Conservation (phyloP, 352 stramenopile genomes). For the Hyaloperonospora arabidopsidis region DNA sequence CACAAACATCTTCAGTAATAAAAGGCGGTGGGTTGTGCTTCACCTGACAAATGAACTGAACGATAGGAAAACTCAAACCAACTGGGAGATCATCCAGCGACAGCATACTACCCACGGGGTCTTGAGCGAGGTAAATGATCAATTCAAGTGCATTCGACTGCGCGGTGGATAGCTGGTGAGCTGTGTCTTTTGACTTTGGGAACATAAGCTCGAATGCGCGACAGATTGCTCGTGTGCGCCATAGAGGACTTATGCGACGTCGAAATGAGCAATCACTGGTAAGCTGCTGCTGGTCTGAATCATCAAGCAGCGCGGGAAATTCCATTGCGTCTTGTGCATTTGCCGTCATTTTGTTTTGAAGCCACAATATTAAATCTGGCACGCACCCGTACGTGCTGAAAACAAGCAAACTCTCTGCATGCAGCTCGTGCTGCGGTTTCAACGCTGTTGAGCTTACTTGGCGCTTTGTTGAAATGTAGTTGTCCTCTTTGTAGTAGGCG, state of each 20-base stretch:
- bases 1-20: constrained; percentile 46
- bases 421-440: background rate
- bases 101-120: constrained; percentile 29
- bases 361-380: constrained; percentile 47
- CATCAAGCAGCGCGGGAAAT: constrained; percentile 29
- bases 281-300: constrained; percentile 4
- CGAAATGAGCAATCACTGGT: constrained; percentile 1
- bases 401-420: constrained; percentile 11
- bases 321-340: background rate
- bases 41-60: constrained; percentile 47
- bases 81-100: constrained; percentile 50
- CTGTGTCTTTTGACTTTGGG: constrained; percentile 5
- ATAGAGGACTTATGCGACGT: constrained; percentile 16
- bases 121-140: constrained; percentile 46
- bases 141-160: constrained; percentile 29
- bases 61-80: constrained; percentile 49
- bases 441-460: background rate
- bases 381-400: constrained; percentile 28
- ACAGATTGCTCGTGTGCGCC: constrained; percentile 33
- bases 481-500: constrained; percentile 50
- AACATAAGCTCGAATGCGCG: constrained; percentile 38
- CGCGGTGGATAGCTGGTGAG: constrained; percentile 1
- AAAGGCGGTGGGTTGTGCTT: constrained; percentile 51
- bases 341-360: constrained; percentile 29
- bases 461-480: constrained; percentile 13